These are phyloP conservation scores for Kalaharituber pfeilii DNA, from an alignment of 2,329 filamentous ascomycete species.

Conservation along the genomic window DNA sequence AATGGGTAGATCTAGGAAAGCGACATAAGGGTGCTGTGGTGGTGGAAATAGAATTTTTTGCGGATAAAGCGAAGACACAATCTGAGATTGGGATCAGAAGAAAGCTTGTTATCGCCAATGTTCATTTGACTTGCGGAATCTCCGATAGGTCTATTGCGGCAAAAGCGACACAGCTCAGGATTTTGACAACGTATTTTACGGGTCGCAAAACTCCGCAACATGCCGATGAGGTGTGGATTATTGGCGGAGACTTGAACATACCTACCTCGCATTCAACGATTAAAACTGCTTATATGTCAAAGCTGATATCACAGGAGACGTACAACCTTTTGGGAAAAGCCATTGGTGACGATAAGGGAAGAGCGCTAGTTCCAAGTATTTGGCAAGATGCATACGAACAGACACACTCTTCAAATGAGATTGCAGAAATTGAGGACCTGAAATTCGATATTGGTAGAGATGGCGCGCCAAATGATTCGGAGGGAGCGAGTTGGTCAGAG, in stretches of 20 bases:
- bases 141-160: slow-evolving; percentile 40
- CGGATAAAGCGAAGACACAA: slow-evolving; percentile 25
- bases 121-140: slow-evolving; percentile 46
- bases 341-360: not conserved
- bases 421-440: slow-evolving; percentile 21
- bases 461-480: not conserved
- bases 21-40: slow-evolving; percentile 43
- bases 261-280: slow-evolving; percentile 42
- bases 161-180: slow-evolving; percentile 40
- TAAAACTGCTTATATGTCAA: slow-evolving; percentile 34
- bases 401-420: not conserved
- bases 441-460: slow-evolving; percentile 27
- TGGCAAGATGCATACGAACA: not conserved
- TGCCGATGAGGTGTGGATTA: slow-evolving; percentile 34
- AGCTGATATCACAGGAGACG: slow-evolving; percentile 37
- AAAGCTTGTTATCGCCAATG: slow-evolving; percentile 35
- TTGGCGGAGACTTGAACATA: slow-evolving; percentile 50
- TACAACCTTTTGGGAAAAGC: slow-evolving; percentile 26
- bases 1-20: slow-evolving; percentile 36
- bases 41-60: slow-evolving; percentile 29
- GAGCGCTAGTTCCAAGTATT: not conserved
- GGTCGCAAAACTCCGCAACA: slow-evolving; percentile 23
- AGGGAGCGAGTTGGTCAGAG: too few relatives aligned
- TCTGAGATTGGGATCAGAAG: not conserved
- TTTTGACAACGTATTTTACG: slow-evolving; percentile 33